Conservation (phyloP, 257 asterid species). For the Marsdenia floribunda region DNA sequence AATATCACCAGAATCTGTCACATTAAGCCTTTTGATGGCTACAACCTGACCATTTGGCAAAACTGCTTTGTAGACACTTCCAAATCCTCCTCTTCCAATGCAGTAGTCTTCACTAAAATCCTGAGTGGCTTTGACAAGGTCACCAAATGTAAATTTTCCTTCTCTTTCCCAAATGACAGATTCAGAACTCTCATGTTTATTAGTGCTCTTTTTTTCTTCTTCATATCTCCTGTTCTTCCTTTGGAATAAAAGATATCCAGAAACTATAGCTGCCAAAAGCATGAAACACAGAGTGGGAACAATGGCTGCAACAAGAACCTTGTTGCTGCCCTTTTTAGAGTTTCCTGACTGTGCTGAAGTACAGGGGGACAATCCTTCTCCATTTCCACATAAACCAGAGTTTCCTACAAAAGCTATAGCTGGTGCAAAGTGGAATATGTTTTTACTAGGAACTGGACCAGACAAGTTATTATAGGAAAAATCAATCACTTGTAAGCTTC, state of each 20-base stretch:
- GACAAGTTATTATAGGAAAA: conserved; percentile 66
- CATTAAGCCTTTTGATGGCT: conserved; percentile 71
- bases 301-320: conserved; percentile 40
- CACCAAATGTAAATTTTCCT: conserved; percentile 67
- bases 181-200: conserved; percentile 30
- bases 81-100: conserved; percentile 90
- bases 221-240: conserved; percentile 32
- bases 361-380: conserved; percentile 53
- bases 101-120: conserved; percentile 52
- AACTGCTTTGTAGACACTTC: conserved; percentile 71
- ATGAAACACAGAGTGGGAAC: conserved; percentile 44
- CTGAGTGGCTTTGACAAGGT: conserved; percentile 69
- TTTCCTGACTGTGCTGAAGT: conserved; percentile 18
- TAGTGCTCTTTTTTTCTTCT: conserved; percentile 36
- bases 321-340: conserved; percentile 30
- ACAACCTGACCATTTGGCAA: conserved; percentile 47
- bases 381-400: conserved; percentile 61
- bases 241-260: conserved; percentile 26
- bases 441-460: conserved; percentile 51
- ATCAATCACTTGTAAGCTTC: conserved; percentile 48
- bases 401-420: conserved; percentile 46
- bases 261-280: conserved; percentile 31
- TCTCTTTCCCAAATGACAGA: conserved; percentile 71
- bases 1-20: conserved; percentile 57
- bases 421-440: conserved; percentile 38